Conservation (phyloP, 306 rosid genomes). For the Casuarina glauca region DNA sequence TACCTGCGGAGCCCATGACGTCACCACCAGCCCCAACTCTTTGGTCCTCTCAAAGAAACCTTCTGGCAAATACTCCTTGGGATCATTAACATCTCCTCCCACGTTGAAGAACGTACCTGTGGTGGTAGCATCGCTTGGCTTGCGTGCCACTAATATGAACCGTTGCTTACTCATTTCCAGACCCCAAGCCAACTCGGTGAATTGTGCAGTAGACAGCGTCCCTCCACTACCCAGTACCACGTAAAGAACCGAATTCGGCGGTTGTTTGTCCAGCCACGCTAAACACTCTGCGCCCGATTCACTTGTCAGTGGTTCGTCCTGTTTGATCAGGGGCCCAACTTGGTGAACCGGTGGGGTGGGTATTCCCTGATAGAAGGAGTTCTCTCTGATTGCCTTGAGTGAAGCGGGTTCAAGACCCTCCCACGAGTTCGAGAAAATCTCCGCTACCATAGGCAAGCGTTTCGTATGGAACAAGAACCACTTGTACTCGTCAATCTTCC, state of each 20-base stretch:
- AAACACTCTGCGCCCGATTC: constrained; percentile 14
- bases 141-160: constrained; percentile 44
- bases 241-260: constrained; percentile 36
- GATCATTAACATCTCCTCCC: constrained; percentile 16
- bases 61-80: constrained; percentile 32
- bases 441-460: constrained; percentile 34
- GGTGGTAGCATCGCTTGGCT: not conserved
- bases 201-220: constrained; percentile 20
- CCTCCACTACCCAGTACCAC: constrained; percentile 49
- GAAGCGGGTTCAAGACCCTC: constrained; percentile 41
- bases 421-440: constrained; percentile 45
- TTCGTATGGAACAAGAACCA: constrained; percentile 31
- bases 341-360: constrained; percentile 34
- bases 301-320: constrained; percentile 5
- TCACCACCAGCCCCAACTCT: constrained; percentile 31
- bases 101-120: constrained; percentile 25
- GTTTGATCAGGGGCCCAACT: constrained; percentile 40
- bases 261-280: constrained; percentile 47
- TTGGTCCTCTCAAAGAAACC: constrained; percentile 42
- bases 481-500: constrained; percentile 42
- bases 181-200: constrained; percentile 47
- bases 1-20: constrained; percentile 45
- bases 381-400: constrained; percentile 32
- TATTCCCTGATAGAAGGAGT: constrained; percentile 31
- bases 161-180: constrained; percentile 39